Percentiles rank a stretch among this genome's conserved stretches.
Conservation (phyloP, 768 basidiomycete species). For the Phallus indusiatus region DNA sequence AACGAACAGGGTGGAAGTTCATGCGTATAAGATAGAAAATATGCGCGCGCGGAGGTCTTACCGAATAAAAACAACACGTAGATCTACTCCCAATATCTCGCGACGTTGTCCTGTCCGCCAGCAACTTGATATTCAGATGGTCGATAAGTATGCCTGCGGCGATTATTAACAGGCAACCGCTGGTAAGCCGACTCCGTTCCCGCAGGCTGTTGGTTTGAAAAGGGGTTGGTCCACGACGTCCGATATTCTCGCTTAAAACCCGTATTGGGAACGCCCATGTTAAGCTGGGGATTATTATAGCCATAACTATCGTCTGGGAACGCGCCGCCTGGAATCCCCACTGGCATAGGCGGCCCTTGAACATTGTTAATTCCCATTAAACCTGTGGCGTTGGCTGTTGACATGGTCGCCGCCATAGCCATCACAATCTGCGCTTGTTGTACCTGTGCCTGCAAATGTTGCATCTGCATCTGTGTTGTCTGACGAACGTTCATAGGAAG, state of each 20-base stretch:
- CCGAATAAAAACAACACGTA: not conserved
- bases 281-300: constrained; percentile 19
- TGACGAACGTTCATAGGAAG: constrained; percentile 65
- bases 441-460: constrained; percentile 70
- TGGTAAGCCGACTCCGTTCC: constrained; percentile 82
- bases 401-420: constrained; percentile 25
- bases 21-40: too few species aligned
- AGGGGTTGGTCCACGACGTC: constrained; percentile 41
- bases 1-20: not conserved
- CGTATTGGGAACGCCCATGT: constrained; percentile 25
- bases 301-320: constrained; percentile 11
- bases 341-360: not conserved
- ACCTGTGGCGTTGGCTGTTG: constrained; percentile 10
- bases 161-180: constrained; percentile 70
- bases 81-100: constrained; percentile 67
- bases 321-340: constrained; percentile 11
- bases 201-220: constrained; percentile 53
- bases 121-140: constrained; percentile 70
- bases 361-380: constrained; percentile 8
- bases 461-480: constrained; percentile 75
- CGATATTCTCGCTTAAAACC: constrained; percentile 27
- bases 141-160: constrained; percentile 67
- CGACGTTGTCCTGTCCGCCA: constrained; percentile 53
- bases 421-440: constrained; percentile 70
- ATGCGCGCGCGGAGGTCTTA: not conserved